Base-by-base conservation (phyloP, 345 rosid genomes). In the Syzygium jambos region DNA sequence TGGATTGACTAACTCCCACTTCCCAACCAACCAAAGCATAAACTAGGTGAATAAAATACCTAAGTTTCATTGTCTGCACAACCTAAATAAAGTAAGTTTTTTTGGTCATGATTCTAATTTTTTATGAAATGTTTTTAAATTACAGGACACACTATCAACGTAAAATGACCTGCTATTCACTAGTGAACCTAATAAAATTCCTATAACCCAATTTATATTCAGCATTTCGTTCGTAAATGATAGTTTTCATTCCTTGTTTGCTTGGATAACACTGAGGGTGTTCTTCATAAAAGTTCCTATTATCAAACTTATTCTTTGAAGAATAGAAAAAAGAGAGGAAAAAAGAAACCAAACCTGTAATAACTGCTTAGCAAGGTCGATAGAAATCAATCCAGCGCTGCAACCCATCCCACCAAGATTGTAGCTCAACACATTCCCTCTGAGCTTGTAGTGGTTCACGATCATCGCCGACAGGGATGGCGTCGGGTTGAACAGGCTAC, bases 311-410 rank as follows among this genome's bases (percentile, higher is more conserved):
- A 85, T 2, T 25, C 25, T 65, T 41, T 8, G 43, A 34, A 30
- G 25, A 53, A 9, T 30, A 84, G 52, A 27, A 49, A 9, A n/a
- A 49, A 23, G 23, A 85, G 78, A n/a, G 30, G 14, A 85, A 53
- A 84, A 87, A 13, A 27, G 51, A 38, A 68, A 22, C 83, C 17
- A 41, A 51, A 93, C 96, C 96, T 94, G 95, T 5, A 93, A 89
- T 43, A 95, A 91, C 38, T 93, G 91, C 86, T 92, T 93, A 86
- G 95, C 95, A 41, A 95, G 94, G 88, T 91, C 95, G 13, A 93
- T 91, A 78, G 95, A 92, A 86, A 94, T 91, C 16, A 93, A 87
- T 2, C 95, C 92, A 14, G 93, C 93, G 38, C 92, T 90, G 87
- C 92, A 92, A 4, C 93, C 93, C 91, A 91, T 91, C 51, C 93